Conservation (phyloP, 2,329 filamentous ascomycete species). For the Penicillium janthinellum region DNA sequence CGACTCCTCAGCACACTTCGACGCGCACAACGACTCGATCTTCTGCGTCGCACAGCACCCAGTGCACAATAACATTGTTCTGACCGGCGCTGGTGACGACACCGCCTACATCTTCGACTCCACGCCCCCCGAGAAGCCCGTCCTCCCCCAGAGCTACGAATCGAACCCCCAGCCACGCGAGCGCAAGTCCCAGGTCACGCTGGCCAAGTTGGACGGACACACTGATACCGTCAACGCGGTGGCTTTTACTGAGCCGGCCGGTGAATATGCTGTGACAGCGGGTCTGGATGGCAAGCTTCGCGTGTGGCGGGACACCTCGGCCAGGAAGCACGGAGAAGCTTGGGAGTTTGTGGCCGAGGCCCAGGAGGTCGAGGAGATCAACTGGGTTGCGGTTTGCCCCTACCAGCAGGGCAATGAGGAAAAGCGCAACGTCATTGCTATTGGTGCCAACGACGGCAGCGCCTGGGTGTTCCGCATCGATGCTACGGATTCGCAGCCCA, state of each 20-base stretch:
- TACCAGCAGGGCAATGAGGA: conserved; percentile 49
- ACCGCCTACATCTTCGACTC: conserved; percentile 85
- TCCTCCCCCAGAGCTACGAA: conserved; percentile 76
- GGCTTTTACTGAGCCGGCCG: conserved; percentile 77
- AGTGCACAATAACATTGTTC: conserved; percentile 71
- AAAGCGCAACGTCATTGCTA: conserved; percentile 77
- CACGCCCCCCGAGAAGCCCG: conserved; percentile 61
- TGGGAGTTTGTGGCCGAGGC: conserved; percentile 73
- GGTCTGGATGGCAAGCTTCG: conserved; percentile 84
- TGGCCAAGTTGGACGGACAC: conserved; percentile 84
- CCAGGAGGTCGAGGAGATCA: conserved; percentile 92
- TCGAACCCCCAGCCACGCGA: conserved; percentile 64
- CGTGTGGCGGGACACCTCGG: conserved; percentile 61
- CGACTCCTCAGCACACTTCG: conserved; percentile 91
- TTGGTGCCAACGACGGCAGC: conserved; percentile 86
- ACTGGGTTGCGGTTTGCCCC: conserved; percentile 83
- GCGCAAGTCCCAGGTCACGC: conserved; percentile 61
- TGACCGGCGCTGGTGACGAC: conserved; percentile 85
- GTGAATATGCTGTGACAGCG: conserved; percentile 82
- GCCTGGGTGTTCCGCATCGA: conserved; percentile 96
- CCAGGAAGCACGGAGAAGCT: conserved; percentile 51
- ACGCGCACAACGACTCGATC: conserved; percentile 84
- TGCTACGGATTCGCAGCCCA: conserved; percentile 60
- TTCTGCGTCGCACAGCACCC: conserved; percentile 96
- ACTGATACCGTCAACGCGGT: conserved; percentile 87